Evolutionary conservation across 345 rosid species (phyloP), one percentile per base, ranked within the genome.

Genomic region (Rhodamnia argentea): DNA sequence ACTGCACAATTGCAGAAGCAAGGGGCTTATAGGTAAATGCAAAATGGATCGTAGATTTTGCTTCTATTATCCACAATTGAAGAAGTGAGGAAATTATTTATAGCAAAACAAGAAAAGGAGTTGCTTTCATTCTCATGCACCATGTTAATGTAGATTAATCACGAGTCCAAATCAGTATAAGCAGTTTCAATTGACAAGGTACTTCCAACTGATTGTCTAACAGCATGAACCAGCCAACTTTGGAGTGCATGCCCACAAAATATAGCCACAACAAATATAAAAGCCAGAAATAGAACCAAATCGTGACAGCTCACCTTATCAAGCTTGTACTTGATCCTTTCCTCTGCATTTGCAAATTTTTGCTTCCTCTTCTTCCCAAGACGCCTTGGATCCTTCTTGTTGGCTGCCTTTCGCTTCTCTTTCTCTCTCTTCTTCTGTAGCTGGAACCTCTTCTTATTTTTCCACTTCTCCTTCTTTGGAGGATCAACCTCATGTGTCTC

Each of bases 401-500:
- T 96, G 75, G 98, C 98, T 10, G 96, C 95, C 87, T 93, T 97
- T 55, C 98, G 90, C 86, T 93, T 93, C 85, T 94, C 92, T 87
- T 94, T 95, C 84, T 95, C 98, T 89, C 93, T 92, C 92, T 92
- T 97, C 83, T 93, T 92, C 87, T 92, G 91, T 91, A 96, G 82
- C 87, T 94, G 94, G 59, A 97, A 87, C 84, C 96, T 91, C 88
- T 96, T 97, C 85, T 95, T 97, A 37, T 90, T 94, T 88, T 86
- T 86, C 96, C 97, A 95, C 81, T 96, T 97, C 86, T 94, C 92
- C 90, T 94, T 97, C 92, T 92, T 94, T 1, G 99, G 98, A 93
- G 99, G 96, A 83, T 94, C 94, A 12, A 90, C 84, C 85, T 94
- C 93, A 52, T 89, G 92, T 5, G 90, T 94, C 89, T 94, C 97